A percentile compares a stretch with the other conserved stretches of the same genome.
Evolutionary conservation across 768 basidiomycete species (phyloP).

Genomic region (Scleroderma bovista): DNA sequence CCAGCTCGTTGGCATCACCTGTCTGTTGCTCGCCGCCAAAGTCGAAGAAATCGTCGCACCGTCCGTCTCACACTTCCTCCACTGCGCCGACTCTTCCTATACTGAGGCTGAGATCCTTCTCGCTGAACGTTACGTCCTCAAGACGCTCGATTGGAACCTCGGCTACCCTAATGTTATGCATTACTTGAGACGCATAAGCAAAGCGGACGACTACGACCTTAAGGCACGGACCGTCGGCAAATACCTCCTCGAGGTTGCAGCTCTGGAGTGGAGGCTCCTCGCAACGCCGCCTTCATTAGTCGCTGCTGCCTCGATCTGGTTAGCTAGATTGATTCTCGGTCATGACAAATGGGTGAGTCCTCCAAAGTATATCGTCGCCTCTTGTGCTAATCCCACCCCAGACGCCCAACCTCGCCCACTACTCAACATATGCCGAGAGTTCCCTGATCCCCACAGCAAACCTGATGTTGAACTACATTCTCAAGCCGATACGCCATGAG

Average conservation of each 20-base stretch:
- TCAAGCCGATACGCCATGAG: constrained; percentile 66
- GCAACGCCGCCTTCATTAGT: constrained; percentile 69
- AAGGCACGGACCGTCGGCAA: constrained; percentile 85
- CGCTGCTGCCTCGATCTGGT: constrained; percentile 83
- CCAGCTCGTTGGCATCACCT: constrained; percentile 86
- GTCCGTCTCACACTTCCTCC: constrained; percentile 72
- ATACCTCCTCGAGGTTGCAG: constrained; percentile 83
- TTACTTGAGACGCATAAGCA: constrained; percentile 84
- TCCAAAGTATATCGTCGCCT: neutral
- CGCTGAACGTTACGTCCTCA: constrained; percentile 85
- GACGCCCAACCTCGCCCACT: constrained; percentile 84
- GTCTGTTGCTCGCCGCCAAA: constrained; percentile 85
- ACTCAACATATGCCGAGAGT: constrained; percentile 78
- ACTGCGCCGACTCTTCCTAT: constrained; percentile 75
- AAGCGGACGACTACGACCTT: constrained; percentile 88
- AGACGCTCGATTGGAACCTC: constrained; percentile 81
- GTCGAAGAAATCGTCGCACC: constrained; percentile 92
- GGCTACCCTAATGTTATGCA: constrained; percentile 85
- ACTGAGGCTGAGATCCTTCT: constrained; percentile 76
- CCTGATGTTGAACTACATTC: constrained; percentile 82
- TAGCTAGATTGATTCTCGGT: constrained; percentile 75
- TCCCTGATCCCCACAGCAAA: constrained; percentile 77
- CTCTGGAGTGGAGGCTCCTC: constrained; percentile 77
- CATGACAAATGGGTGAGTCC: constrained; percentile 78
- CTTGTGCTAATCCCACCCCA: constrained; percentile 27